Evolutionary conservation across 179 eudicot species (phyloP), one percentile per base, ranked within the genome.

Genomic region (Silene noctiflora): DNA sequence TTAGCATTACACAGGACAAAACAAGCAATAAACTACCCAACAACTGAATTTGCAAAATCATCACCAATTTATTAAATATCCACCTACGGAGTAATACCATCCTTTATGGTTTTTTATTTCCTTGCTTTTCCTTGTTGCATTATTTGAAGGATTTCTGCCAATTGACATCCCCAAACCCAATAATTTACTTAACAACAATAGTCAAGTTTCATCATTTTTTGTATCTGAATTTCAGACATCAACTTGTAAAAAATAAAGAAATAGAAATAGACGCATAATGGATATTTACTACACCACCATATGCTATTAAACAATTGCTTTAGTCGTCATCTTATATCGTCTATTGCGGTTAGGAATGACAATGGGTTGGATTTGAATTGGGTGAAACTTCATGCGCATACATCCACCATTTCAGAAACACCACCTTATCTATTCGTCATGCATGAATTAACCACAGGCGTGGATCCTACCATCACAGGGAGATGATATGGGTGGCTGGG

Each of bases 1-100:
- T 21, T 20, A 20, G 64, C 25, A n/a, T 59, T 59, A 20, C 19
- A 53, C 59, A 53, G 19, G 17, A 53, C 6, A 53, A 14, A 53
- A 51, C 19, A 53, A 16, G 59, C 59, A 53, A 53, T 12, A 53
- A 53, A 53, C n/a, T 53, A 53, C 59, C 19, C 59, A 53, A 53
- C 59, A 53, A 53, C 59, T 53, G 48, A 42, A 42, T 42, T 59
- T 19, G 25, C 64, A 59, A 59, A 59, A 59, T 59, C 64, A 59
- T 59, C 64, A 59, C 10, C 22, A 59, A 8, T 59, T 19, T 59
- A 59, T 59, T 59, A 59, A 59, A 59, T 16, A 53, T 53, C 5
- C 19, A 53, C 59, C 59, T 14, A 53, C 0, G 19, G 59, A 53
- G 19, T 53, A 53, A 13, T 53, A 53, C 48, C 13, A 42, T 42